Evolutionary conservation across 306 rosid genomes (phyloP).

Genomic region (Trichosanthes truncata): DNA sequence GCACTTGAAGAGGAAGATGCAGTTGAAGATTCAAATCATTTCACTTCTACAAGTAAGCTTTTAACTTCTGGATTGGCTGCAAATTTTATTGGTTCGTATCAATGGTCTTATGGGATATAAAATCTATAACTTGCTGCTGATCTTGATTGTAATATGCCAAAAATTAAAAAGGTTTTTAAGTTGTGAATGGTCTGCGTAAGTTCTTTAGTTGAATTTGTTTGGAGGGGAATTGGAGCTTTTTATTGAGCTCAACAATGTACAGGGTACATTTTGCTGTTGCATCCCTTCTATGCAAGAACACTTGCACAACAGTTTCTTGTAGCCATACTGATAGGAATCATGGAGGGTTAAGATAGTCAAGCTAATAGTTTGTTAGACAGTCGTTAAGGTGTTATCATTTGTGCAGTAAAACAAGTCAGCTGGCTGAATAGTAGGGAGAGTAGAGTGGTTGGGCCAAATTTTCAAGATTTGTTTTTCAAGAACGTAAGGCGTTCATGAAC

Average conservation of each 20-base stretch:
- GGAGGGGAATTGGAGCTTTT: neutral
- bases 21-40: slow-evolving; percentile 21
- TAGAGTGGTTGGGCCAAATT: neutral
- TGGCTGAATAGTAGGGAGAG: neutral
- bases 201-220: neutral
- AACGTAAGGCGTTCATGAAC: neutral
- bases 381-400: neutral
- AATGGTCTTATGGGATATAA: neutral
- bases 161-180: neutral
- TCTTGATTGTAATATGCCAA: neutral
- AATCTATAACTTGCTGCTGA: neutral
- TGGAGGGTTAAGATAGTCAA: neutral
- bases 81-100: neutral
- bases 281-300: neutral
- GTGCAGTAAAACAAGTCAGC: neutral
- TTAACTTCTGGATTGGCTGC: neutral
- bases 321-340: neutral
- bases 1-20: slow-evolving; percentile 43
- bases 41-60: slow-evolving; percentile 29
- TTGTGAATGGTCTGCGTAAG: neutral
- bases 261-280: neutral
- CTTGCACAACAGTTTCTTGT: neutral
- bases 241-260: neutral
- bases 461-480: neutral
- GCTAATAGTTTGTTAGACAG: neutral